Base-by-base conservation (phyloP, 1,284 basidiomycete genomes). In the Athelia psychrophila region DNA sequence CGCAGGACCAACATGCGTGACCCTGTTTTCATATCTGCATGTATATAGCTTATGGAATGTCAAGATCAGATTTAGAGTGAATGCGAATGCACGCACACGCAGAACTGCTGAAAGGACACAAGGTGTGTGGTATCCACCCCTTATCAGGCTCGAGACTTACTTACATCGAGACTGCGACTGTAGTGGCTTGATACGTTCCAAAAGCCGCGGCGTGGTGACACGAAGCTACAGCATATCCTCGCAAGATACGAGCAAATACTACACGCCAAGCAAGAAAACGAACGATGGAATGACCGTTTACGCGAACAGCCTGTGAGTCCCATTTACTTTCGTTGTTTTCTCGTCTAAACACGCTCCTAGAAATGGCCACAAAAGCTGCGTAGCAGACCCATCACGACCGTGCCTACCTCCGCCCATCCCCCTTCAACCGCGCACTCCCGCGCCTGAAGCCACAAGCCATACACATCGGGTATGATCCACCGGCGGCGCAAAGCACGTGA, bases 371-470 rank as follows among this genome's bases (percentile, higher is more conserved):
- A 75, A n/a, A 82, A n/a, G n/a, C n/a, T n/a, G n/a, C n/a, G n/a
- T n/a, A n/a, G n/a, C n/a, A n/a, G n/a, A n/a, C n/a, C n/a, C n/a
- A 82, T 85, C 35, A 67, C 91, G 51, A 91, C 88, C 1, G 90
- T 3, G 77, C 74, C 3, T 79, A 82, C 61, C 63, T 91, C 23
- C 80, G 80, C 9, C 78, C 89, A 0, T 77, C 84, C 0, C 49
- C 79, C 6, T 82, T 70, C 67, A 83, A 90, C 62, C 74, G 68
- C 0, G 86, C 89, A 0, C 75, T 95, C 6, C 91, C 91, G 0
- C 80, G 89, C 0, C 68, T 95, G 59, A 83, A 79, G 51, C 90
- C 89, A 0, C 91, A 95, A 56, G 93, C 93, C 0, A 56, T 69
- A 77, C 15, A 77, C 93, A 38, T 77, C 80, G 0, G 77, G 79